Conservation (phyloP, 2,329 filamentous ascomycete genomes). For the Hypoxylon sp. region DNA sequence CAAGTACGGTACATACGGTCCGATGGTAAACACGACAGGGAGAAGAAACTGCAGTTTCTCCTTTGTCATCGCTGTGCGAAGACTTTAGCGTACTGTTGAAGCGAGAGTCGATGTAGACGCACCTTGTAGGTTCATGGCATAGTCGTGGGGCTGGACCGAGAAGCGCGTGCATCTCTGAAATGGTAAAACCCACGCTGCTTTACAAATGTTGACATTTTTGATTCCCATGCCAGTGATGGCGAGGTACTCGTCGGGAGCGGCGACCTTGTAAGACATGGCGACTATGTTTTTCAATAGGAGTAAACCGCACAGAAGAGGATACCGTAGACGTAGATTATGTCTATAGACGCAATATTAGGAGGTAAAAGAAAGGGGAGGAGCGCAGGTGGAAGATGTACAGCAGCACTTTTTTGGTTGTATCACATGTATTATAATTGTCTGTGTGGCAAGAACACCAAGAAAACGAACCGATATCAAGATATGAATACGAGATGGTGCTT, state of each 20-base stretch:
- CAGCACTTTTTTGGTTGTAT: too few relatives aligned
- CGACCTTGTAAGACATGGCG: slow-evolving; percentile 71
- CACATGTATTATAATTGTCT: too few relatives aligned
- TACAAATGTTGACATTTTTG: slow-evolving; percentile 77
- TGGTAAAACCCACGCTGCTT: slow-evolving; percentile 76
- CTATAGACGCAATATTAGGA: background rate
- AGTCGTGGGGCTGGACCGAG: slow-evolving; percentile 78
- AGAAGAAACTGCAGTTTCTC: slow-evolving; percentile 87
- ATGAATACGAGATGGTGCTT: too few relatives aligned
- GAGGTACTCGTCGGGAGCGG: slow-evolving; percentile 83
- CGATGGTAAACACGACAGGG: slow-evolving; percentile 86
- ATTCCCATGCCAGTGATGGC: slow-evolving; percentile 85
- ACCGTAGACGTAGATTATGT: background rate
- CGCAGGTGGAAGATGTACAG: too few relatives aligned
- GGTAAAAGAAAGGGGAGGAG: too few relatives aligned
- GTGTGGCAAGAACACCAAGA: background rate
- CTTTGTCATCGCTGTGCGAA: slow-evolving; percentile 77
- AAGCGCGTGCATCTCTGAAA: slow-evolving; percentile 72
- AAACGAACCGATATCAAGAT: too few relatives aligned
- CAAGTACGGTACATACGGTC: slow-evolving; percentile 57
- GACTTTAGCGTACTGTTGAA: slow-evolving; percentile 7
- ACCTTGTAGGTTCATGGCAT: slow-evolving; percentile 77
- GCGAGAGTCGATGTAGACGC: background rate
- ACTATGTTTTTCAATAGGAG: slow-evolving; percentile 1
- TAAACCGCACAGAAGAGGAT: slow-evolving; percentile 1